Conservation (phyloP, 495 filamentous ascomycete genomes). For the Astrothelium subdiscretum region DNA sequence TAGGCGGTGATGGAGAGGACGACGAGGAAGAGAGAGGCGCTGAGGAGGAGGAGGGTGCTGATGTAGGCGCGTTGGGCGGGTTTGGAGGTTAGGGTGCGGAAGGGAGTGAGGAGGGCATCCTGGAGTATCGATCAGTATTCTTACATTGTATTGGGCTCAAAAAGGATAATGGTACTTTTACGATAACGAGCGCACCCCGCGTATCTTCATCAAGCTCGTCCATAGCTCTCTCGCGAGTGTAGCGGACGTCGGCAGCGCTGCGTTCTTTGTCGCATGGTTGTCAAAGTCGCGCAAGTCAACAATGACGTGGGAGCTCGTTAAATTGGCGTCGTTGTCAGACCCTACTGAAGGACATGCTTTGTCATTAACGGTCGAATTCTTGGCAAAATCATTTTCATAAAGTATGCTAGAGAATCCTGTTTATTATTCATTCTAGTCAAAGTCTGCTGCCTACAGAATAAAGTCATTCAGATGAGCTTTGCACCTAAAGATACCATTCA, state of each 20-base stretch:
- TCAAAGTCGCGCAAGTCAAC: not conserved
- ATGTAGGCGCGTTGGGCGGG: constrained; percentile 61
- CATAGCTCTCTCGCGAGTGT: not conserved
- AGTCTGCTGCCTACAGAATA: too few species aligned
- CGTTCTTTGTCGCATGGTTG: not conserved
- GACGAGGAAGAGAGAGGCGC: constrained; percentile 46
- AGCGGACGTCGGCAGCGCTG: not conserved
- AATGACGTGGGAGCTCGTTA: not conserved
- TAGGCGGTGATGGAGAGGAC: constrained; percentile 57
- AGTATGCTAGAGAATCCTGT: too few species aligned
- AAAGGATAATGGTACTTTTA: not conserved
- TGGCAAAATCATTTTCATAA: not conserved
- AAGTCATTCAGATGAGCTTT: too few species aligned
- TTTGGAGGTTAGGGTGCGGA: constrained; percentile 49
- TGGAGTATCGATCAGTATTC: constrained; percentile 4
- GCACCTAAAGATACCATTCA: too few species aligned
- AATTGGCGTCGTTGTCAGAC: too few species aligned
- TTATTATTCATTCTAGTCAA: too few species aligned
- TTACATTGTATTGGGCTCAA: not conserved
- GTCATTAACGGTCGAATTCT: not conserved
- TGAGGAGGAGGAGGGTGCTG: constrained; percentile 50
- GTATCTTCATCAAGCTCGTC: not conserved
- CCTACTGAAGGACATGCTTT: not conserved
- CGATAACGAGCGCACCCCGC: not conserved
- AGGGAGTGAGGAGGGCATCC: constrained; percentile 31